These are phyloP conservation scores for Aspergillus affinis DNA, from an alignment of 495 filamentous ascomycete genomes.

Conservation along the genomic window DNA sequence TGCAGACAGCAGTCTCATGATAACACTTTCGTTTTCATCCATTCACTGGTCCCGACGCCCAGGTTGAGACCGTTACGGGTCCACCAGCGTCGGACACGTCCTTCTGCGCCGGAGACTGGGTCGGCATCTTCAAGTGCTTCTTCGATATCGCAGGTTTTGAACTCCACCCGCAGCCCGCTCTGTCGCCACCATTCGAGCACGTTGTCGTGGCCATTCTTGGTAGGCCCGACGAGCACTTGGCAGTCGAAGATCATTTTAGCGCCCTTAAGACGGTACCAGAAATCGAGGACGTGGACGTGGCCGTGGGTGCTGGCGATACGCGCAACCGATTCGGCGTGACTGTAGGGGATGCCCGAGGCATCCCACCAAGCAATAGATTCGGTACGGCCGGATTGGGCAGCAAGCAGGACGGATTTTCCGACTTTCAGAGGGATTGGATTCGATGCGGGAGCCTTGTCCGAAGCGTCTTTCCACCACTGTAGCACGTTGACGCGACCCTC, in stretches of 20 bases:
- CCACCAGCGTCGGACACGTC: slow-evolving; percentile 82
- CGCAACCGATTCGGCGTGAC: slow-evolving; percentile 72
- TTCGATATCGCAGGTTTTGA: slow-evolving; percentile 93
- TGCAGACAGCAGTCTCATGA: slow-evolving; percentile 18
- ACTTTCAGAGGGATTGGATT: slow-evolving; percentile 63
- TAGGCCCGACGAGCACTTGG: slow-evolving; percentile 83
- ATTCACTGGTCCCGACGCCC: slow-evolving; percentile 83
- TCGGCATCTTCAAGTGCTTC: slow-evolving; percentile 87
- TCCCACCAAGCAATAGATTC: slow-evolving; percentile 81
- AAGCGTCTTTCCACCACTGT: slow-evolving; percentile 84
- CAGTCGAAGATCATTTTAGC: slow-evolving; percentile 86
- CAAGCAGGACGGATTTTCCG: slow-evolving; percentile 75
- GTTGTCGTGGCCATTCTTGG: slow-evolving; percentile 78
- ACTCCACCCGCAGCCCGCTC: slow-evolving; percentile 76
- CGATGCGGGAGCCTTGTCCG: slow-evolving; percentile 24
- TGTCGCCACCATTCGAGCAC: slow-evolving; percentile 91
- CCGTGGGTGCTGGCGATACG: slow-evolving; percentile 82
- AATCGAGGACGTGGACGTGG: slow-evolving; percentile 79
- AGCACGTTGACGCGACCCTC: slow-evolving; percentile 81
- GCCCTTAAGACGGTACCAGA: slow-evolving; percentile 76
- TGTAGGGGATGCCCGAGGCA: slow-evolving; percentile 68
- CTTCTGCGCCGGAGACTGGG: slow-evolving; percentile 59
- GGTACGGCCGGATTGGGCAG: slow-evolving; percentile 73
- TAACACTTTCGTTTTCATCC: slow-evolving; percentile 80
- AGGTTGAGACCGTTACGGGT: slow-evolving; percentile 83